Conservation (phyloP, 495 filamentous ascomycete species). For the Neurospora sp. region DNA sequence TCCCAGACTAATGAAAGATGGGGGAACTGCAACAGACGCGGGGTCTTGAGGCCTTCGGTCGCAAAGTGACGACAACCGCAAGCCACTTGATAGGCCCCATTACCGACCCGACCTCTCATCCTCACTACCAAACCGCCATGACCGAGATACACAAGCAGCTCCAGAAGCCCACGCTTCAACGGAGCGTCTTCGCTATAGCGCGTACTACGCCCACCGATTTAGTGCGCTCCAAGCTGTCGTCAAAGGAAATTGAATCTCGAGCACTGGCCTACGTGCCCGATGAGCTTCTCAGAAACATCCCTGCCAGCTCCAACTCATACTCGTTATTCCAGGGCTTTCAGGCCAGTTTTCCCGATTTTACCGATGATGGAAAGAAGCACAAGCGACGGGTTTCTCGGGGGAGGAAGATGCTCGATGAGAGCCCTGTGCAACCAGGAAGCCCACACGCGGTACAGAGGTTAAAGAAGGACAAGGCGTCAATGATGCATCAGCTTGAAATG, state of each 20-base stretch:
- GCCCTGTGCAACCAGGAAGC: conserved; percentile 31
- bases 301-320: conserved; percentile 73
- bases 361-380: conserved; percentile 57
- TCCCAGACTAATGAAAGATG: neutral
- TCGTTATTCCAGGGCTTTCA: conserved; percentile 96
- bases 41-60: conserved; percentile 83
- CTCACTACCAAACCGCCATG: conserved; percentile 78
- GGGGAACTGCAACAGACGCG: conserved; percentile 48
- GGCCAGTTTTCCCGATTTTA: conserved; percentile 72
- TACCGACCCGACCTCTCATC: conserved; percentile 48
- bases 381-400: conserved; percentile 59
- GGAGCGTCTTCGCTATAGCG: conserved; percentile 79
- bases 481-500: conserved; percentile 82
- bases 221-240: conserved; percentile 83
- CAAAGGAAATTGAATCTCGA: conserved; percentile 86
- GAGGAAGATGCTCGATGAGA: conserved; percentile 61
- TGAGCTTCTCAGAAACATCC: conserved; percentile 78
- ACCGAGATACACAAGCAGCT: conserved; percentile 81
- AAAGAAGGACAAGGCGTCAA: conserved; percentile 62
- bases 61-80: conserved; percentile 91
- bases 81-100: conserved; percentile 72
- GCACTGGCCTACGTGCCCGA: conserved; percentile 84
- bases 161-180: conserved; percentile 69
- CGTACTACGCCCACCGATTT: conserved; percentile 85
- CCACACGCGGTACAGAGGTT: conserved; percentile 58